These are phyloP conservation scores for Endoconidiophora polonica DNA, from an alignment of 2,329 filamentous ascomycete species.

Conservation along the genomic window DNA sequence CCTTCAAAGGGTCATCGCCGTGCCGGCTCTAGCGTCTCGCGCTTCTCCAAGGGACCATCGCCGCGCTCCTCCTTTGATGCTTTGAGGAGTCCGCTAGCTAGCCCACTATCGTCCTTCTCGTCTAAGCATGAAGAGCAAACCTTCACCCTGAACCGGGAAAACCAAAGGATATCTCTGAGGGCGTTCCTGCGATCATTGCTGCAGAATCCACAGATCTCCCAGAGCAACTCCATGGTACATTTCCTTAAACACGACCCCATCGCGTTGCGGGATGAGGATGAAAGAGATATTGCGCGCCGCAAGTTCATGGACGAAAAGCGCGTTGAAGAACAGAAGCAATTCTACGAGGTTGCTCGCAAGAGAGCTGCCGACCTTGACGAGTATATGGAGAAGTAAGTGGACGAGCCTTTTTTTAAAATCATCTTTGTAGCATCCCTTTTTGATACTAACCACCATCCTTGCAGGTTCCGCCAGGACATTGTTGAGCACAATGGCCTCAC, in stretches of 20 bases:
- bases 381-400: constrained; percentile 68
- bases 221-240: constrained; percentile 66
- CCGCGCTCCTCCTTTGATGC: constrained; percentile 14
- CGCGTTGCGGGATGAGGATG: constrained; percentile 62
- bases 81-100: constrained; percentile 8
- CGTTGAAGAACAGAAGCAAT: constrained; percentile 79
- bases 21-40: constrained; percentile 15
- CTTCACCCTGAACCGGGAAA: constrained; percentile 55
- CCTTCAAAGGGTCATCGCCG: constrained; percentile 16
- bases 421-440: too few species aligned
- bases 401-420: too few species aligned
- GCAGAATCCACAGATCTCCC: constrained; percentile 67
- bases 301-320: constrained; percentile 75
- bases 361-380: constrained; percentile 85
- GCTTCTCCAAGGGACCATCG: constrained; percentile 8
- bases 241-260: constrained; percentile 65
- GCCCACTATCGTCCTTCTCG: constrained; percentile 5
- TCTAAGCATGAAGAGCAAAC: constrained; percentile 11
- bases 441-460: too few species aligned
- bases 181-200: constrained; percentile 80
- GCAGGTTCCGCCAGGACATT: constrained; percentile 43
- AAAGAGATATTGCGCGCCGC: constrained; percentile 61
- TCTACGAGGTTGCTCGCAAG: constrained; percentile 87
- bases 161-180: constrained; percentile 76
- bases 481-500: constrained; percentile 69